These are phyloP conservation scores for Scheffersomyces stipitis DNA, from an alignment of 805 yeast genomes.

Conservation along the genomic window DNA sequence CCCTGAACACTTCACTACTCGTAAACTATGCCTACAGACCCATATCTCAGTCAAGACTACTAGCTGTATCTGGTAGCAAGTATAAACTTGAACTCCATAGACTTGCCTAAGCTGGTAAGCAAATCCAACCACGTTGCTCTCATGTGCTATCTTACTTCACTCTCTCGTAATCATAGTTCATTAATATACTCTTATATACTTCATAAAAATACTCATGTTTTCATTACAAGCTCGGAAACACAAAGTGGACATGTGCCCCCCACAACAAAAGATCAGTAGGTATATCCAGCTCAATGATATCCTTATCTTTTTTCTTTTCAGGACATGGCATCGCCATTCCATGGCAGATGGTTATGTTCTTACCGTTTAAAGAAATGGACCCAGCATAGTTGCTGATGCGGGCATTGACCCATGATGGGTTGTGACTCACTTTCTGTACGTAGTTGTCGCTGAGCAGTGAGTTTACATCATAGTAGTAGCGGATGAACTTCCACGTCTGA, in stretches of 20 bases:
- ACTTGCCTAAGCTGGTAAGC: no score
- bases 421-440: slow-evolving; percentile 15
- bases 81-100: no score
- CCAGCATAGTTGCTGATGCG: slow-evolving; percentile 32
- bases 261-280: slow-evolving; percentile 23
- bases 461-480: slow-evolving; percentile 31
- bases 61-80: no score
- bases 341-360: slow-evolving; percentile 35
- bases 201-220: no score
- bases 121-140: no score
- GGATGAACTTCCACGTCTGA: slow-evolving; percentile 40
- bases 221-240: slow-evolving; percentile 37
- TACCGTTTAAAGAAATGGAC: slow-evolving; percentile 31
- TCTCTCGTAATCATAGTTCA: no score
- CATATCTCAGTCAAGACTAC: no score
- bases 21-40: no score
- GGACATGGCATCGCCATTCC: slow-evolving; percentile 35
- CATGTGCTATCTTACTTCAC: no score
- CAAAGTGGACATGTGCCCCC: slow-evolving; percentile 37
- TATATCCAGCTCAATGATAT: slow-evolving; percentile 14
- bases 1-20: no score
- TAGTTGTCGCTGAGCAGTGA: slow-evolving; percentile 23
- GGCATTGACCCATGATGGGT: slow-evolving; percentile 25
- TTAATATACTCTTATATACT: no score
- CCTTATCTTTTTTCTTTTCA: slow-evolving; percentile 27